Evolutionary conservation across 441 rosid species (phyloP).

Genomic region (Brassica balearica): DNA sequence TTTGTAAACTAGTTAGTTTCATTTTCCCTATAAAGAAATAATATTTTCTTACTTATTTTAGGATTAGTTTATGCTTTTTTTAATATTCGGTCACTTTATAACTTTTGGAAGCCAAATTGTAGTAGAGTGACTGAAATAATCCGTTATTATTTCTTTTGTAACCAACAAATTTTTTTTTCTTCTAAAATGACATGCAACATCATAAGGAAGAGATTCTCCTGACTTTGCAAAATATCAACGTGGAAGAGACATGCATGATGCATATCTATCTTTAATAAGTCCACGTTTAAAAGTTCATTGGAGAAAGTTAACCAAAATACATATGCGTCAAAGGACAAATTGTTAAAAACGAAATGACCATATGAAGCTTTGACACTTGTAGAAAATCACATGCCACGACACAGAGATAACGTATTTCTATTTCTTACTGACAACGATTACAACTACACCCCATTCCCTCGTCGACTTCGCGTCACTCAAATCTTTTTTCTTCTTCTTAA

Average conservation of each 20-base stretch:
- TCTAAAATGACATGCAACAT: background rate
- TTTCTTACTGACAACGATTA: constrained; percentile 25
- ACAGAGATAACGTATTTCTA: constrained; percentile 21
- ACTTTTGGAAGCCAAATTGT: background rate
- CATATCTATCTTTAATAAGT: background rate
- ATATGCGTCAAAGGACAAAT: background rate
- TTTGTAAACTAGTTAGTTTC: background rate
- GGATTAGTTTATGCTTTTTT: background rate
- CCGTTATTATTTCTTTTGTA: background rate
- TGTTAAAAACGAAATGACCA: constrained; percentile 10
- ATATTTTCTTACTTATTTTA: background rate
- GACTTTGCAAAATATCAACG: constrained; percentile 21
- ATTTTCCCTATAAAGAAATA: background rate
- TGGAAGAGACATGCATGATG: background rate
- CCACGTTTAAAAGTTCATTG: background rate
- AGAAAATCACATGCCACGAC: constrained; percentile 27
- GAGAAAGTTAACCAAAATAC: constrained; percentile 8
- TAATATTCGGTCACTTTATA: background rate
- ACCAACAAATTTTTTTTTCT: background rate
- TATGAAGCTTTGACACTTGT: constrained; percentile 31
- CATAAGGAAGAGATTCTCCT: background rate
- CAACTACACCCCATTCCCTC: constrained; percentile 27
- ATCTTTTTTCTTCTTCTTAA: constrained; percentile 4
- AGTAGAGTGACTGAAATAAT: background rate
- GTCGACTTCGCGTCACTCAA: constrained; percentile 41